Conservation (phyloP, 2,329 filamentous ascomycete genomes). For the Cladophialophora bantiana region DNA sequence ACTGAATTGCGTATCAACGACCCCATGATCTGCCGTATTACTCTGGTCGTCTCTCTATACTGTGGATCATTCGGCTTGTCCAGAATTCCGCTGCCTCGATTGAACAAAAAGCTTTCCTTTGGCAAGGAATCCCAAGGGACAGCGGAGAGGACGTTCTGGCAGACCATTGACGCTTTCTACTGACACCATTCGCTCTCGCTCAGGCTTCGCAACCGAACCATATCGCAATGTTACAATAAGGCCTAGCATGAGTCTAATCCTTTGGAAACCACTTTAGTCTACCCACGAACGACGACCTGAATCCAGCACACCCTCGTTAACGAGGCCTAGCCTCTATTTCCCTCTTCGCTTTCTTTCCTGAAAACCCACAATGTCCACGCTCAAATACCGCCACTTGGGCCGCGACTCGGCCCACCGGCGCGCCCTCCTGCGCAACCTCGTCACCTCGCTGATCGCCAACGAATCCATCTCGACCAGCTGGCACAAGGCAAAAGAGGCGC, state of each 20-base stretch:
- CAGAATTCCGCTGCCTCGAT: neutral
- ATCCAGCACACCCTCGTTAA: neutral
- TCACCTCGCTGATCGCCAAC: constrained; percentile 91
- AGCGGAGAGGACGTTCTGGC: neutral
- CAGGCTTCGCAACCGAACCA: neutral
- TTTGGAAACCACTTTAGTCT: neutral
- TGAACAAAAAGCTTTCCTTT: neutral
- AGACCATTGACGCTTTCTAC: neutral
- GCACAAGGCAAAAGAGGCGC: constrained; percentile 96
- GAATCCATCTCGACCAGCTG: constrained; percentile 95
- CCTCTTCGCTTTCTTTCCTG: neutral
- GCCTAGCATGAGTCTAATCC: neutral
- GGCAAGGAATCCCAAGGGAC: neutral
- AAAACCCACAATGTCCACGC: constrained; percentile 47
- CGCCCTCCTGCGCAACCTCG: constrained; percentile 92
- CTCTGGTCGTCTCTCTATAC: neutral
- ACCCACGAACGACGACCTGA: neutral
- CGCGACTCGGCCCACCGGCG: constrained; percentile 86
- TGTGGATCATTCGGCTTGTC: neutral
- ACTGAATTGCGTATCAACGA: neutral
- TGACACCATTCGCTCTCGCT: neutral
- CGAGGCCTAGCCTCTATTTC: neutral
- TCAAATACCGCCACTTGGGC: constrained; percentile 88
- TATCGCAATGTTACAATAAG: neutral
- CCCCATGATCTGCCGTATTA: neutral